Percentiles rank a stretch among this genome's conserved stretches.
Conservation (phyloP, 148 eudicot species). For the Polygonum aviculare region DNA sequence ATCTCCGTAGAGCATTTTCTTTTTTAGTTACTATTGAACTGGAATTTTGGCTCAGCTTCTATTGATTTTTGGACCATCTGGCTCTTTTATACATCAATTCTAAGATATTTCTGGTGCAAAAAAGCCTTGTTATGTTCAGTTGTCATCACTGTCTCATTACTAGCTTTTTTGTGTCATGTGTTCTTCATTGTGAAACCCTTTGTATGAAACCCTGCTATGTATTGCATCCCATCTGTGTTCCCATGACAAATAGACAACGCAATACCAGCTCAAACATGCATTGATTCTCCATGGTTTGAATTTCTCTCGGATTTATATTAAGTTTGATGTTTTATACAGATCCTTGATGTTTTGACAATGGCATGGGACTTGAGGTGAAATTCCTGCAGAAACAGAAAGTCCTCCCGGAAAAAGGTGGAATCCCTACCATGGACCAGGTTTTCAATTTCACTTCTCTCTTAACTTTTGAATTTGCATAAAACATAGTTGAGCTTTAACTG, state of each 20-base stretch:
- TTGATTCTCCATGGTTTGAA: background rate
- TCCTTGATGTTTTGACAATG: slow-evolving; percentile 73
- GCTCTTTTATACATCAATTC: background rate
- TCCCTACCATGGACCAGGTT: slow-evolving; percentile 72
- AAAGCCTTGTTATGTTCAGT: background rate
- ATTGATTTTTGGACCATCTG: background rate
- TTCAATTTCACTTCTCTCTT: background rate
- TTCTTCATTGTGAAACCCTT: background rate
- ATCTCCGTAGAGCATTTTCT: background rate
- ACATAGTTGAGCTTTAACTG: background rate
- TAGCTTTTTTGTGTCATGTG: background rate
- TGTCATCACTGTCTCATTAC: background rate
- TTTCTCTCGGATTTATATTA: too few relatives aligned
- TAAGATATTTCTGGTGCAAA: background rate
- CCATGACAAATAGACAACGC: background rate
- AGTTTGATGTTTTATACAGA: slow-evolving; percentile 31
- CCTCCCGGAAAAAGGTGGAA: slow-evolving; percentile 22
- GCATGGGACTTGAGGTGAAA: slow-evolving; percentile 88
- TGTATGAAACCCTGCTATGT: background rate
- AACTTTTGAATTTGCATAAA: background rate
- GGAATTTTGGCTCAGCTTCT: background rate
- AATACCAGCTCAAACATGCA: background rate
- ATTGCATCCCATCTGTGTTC: background rate
- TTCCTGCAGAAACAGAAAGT: slow-evolving; percentile 23
- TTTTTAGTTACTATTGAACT: background rate